phyloP scores from a whole-genome alignment of 1,284 basidiomycete genomes.

The Mycena sp. region DNA sequence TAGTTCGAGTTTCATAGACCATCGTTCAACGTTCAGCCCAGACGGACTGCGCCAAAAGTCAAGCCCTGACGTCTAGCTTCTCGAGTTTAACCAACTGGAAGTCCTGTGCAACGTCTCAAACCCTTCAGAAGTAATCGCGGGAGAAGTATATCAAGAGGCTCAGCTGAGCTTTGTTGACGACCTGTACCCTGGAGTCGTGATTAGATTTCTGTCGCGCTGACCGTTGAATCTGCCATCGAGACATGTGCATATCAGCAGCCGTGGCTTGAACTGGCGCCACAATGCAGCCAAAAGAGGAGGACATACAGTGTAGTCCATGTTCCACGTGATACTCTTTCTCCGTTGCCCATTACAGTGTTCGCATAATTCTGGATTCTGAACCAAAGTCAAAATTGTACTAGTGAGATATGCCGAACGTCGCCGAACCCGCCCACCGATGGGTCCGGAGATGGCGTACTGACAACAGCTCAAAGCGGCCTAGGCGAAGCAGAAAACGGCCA shows the following conservation, averaged over 20 bases:
- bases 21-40: no score
- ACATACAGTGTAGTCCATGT: no score
- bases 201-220: no score
- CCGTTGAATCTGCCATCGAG: no score
- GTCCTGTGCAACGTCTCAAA: conserved; percentile 5
- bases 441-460: conserved; percentile 2
- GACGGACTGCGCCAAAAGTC: neutral
- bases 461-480: conserved; percentile 10
- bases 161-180: neutral
- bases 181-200: neutral
- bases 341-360: no score
- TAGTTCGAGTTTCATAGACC: no score
- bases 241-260: no score
- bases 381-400: neutral
- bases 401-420: neutral
- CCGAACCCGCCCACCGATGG: conserved; percentile 2
- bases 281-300: no score
- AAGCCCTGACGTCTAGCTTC: conserved; percentile 3
- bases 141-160: conserved; percentile 9
- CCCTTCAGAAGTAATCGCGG: conserved; percentile 24
- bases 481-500: neutral
- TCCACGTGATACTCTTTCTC: no score
- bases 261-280: no score
- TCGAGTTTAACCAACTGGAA: neutral
- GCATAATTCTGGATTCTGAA: neutral